Evolutionary conservation across 139 green algal genomes (phyloP), one percentile per base, ranked within the genome.

Genomic region (Eudorina sp.): DNA sequence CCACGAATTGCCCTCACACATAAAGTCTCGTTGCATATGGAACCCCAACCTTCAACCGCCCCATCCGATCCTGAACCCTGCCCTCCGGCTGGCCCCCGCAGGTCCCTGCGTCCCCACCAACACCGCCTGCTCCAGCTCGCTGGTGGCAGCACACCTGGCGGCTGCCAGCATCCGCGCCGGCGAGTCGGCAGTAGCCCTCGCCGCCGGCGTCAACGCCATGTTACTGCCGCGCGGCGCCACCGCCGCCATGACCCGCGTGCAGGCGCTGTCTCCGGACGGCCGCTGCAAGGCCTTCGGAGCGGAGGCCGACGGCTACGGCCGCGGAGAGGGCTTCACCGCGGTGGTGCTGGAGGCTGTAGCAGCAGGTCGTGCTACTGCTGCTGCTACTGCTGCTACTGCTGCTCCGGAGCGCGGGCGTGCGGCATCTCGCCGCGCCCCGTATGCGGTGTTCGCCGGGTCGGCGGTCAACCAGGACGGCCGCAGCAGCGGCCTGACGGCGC

Each of bases 381-480:
- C 43, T 34, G 58, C 1, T 27, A 40, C 43, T 58, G 53, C 45
- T 41, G 75, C 80, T 53, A n/a, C n/a, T n/a, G n/a, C n/a, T n/a
- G n/a, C n/a, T n/a, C n/a, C n/a, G n/a, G n/a, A n/a, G n/a, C n/a
- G n/a, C n/a, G n/a, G n/a, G n/a, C n/a, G n/a, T n/a, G n/a, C n/a
- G n/a, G n/a, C 41, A 18, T 38, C 40, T 68, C 78, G 41, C 72
- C 0, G 18, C 72, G 2, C 34, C 74, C 31, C 45, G 40, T 74
- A 93, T 31, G 92, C 90, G 0, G 72, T 96, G 53, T 66, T 98
- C 0, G 79, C 79, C 4, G 95, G 94, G 1, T 94, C 89, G 31
- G 91, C 96, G 0, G 96, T 98, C 31, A 99, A 99, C 90, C 96
- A 98, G 90, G 97, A 99, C 85, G 97, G 97, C 14, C 91, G 96